Percentiles rank a stretch among this genome's conserved stretches.
Evolutionary conservation across 441 rosid species (phyloP).

Genomic region (Pelargonium cotyledonis): DNA sequence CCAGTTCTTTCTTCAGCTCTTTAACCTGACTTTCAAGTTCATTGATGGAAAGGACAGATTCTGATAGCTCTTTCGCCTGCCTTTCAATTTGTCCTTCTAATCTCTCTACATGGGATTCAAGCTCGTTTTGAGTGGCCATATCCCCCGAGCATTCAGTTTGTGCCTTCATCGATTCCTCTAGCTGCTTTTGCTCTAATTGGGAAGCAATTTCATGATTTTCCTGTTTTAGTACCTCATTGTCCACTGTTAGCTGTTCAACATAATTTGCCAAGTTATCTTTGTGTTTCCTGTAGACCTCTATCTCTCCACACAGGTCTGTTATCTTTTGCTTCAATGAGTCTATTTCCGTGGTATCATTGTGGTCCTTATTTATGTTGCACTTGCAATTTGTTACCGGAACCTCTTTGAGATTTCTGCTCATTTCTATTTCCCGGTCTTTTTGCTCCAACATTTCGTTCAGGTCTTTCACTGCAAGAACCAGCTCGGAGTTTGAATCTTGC

Average conservation of each 20-base stretch:
- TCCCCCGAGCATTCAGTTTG: constrained; percentile 60
- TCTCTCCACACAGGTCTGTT: constrained; percentile 59
- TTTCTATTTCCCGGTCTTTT: constrained; percentile 46
- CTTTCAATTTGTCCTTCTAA: constrained; percentile 47
- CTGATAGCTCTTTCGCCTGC: constrained; percentile 39
- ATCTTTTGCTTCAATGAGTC: constrained; percentile 57
- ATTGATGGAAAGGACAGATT: constrained; percentile 40
- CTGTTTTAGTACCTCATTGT: constrained; percentile 87
- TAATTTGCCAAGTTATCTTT: constrained; percentile 76
- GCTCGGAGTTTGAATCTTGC: constrained; percentile 64
- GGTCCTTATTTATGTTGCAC: constrained; percentile 51
- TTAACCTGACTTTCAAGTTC: constrained; percentile 49
- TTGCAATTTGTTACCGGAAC: constrained; percentile 29
- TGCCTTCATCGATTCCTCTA: constrained; percentile 63
- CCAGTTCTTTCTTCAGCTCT: constrained; percentile 42
- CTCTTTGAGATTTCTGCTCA: constrained; percentile 27
- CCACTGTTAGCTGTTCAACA: constrained; percentile 85
- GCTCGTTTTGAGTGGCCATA: constrained; percentile 33
- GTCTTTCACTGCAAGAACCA: constrained; percentile 69
- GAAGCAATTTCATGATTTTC: constrained; percentile 57
- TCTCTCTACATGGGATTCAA: constrained; percentile 36
- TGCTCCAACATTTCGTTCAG: constrained; percentile 61
- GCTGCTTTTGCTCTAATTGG: constrained; percentile 68
- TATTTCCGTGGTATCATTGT: constrained; percentile 52
- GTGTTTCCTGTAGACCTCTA: constrained; percentile 69